Evolutionary conservation across 441 rosid species (phyloP), one percentile per base, ranked within the genome.

Genomic region (Corymbia citriodora): DNA sequence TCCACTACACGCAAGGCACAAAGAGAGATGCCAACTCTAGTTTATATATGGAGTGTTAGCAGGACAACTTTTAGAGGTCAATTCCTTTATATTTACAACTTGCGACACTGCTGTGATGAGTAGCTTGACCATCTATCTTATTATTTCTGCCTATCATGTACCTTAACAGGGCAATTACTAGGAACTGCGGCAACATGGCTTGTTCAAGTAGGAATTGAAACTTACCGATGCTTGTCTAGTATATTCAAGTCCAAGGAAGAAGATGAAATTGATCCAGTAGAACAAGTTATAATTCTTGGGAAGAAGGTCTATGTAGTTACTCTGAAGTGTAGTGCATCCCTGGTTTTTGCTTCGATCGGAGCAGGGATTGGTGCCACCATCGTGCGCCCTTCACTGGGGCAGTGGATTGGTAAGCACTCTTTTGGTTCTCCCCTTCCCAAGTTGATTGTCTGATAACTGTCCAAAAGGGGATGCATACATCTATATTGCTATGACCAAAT

Each of bases 41-140:
- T 96, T 90, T 98, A 95, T 91, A 90, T 98, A 91, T 93, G 94
- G 91, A 95, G 94, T 91, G 98, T 97, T 89, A 92, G 96, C 94
- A 93, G 94, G 94, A 95, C 99, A 89, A 97, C 99, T 90, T 96
- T 97, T 85, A 95, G 98, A 97, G 99, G 99, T 98, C 53, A 91
- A 90, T 83, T 1, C 85, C 59, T 49, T 82, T 57, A 40, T 29
- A 88, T 36, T 70, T 89, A 87, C 33, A 29, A 48, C 61, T 70
- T 52, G 88, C 33, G 27, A 21, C 88, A 48, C 18, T 54, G 17
- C 27, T 40, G 29, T 65, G 57, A 27, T 74, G 36, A 50, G 63
- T 85, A 89, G 79, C 27, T 57, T 53, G 61, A 86, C 87, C 55
- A 23, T 65, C 15, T 29, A 50, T 25, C 49, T 88, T n/a, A 63